Base-by-base conservation (phyloP, 176 grass and related monocot species). In the Aegilops longissima region DNA sequence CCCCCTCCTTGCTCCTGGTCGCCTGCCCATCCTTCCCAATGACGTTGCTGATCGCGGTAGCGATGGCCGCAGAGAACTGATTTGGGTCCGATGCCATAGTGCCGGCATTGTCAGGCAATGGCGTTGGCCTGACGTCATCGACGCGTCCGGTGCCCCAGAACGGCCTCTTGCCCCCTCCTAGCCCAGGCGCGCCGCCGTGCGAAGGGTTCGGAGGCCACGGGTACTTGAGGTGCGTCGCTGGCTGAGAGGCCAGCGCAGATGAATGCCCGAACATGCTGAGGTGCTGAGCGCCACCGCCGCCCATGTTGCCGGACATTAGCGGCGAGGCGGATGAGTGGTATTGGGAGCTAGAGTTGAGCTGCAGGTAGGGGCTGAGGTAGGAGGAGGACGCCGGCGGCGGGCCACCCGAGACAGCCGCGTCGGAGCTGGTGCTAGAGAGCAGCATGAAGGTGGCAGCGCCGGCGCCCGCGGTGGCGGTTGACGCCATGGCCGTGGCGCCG, bases 401-500 rank as follows among this genome's bases (percentile, higher is more conserved):
- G 54, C 85, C 80, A 17, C 69, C 80, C 1, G 84, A 88, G 71
- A 80, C 69, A 58, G 74, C 27, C 18, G 74, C 27, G 47, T 33
- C 79, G 35, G 90, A 89, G 69, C 2, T 94, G 30, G 88, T 85
- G 49, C 92, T 91, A 65, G 94, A 94, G 38, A 86, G 92, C 18
- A 98, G 79, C 93, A 94, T 94, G 83, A 91, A 99, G 3, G 85
- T 99, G 70, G 92, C 94, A 0, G 94, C 87, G 27, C 90, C 77
- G 24, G 90, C 90, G 0, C 91, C 89, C 13, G 92, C 77, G 24
- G 90, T 88, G 76, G 94, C 83, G 3, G 92, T 99, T 45, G 94
- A 96, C 8, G 94, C 97, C 94, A 99, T 94, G 71, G 97, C 97
- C 0, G 97, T 96, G 67, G 94, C 97, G 14, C 97, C 94, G 78